Conservation (phyloP, 2,329 filamentous ascomycete species). For the Eurotiales sp. region DNA sequence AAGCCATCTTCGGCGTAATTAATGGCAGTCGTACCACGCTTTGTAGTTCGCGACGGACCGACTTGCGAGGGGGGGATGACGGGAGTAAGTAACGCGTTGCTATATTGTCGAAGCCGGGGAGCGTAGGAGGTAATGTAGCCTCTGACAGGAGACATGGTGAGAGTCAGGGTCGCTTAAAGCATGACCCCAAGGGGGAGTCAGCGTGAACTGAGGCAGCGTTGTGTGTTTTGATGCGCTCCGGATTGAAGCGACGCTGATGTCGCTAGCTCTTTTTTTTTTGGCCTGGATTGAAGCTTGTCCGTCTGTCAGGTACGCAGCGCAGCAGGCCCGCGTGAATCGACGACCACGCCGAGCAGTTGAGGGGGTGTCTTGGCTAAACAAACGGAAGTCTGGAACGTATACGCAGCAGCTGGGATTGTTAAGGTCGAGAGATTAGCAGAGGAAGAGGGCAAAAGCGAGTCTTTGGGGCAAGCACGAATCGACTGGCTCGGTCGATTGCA, state of each 20-base stretch:
- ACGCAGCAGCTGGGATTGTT: no score
- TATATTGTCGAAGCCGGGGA: conserved; percentile 82
- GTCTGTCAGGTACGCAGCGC: conserved; percentile 10
- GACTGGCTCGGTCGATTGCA: no score
- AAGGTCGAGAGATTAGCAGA: no score
- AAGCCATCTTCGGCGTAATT: conserved; percentile 98
- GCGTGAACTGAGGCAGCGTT: conserved; percentile 1
- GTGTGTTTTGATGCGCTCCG: background rate
- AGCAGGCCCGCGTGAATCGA: conserved; percentile 3
- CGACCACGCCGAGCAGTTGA: conserved; percentile 6
- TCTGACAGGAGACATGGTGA: conserved; percentile 63
- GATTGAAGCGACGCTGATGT: background rate
- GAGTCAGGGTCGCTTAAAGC: conserved; percentile 27
- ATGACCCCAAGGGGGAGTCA: conserved; percentile 29
- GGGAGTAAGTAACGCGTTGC: conserved; percentile 85
- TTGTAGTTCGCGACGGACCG: conserved; percentile 79
- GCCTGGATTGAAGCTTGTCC: conserved; percentile 13
- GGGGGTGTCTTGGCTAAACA: background rate
- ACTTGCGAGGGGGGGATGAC: conserved; percentile 68
- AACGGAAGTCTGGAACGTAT: no score
- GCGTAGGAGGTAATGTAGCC: conserved; percentile 90
- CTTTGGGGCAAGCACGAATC: no score
- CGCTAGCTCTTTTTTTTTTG: conserved; percentile 13
- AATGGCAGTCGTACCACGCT: conserved; percentile 92
- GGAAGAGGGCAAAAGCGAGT: no score